phyloP scores from a whole-genome alignment of 768 basidiomycete genomes.

The Fomitopsis pulvina region DNA sequence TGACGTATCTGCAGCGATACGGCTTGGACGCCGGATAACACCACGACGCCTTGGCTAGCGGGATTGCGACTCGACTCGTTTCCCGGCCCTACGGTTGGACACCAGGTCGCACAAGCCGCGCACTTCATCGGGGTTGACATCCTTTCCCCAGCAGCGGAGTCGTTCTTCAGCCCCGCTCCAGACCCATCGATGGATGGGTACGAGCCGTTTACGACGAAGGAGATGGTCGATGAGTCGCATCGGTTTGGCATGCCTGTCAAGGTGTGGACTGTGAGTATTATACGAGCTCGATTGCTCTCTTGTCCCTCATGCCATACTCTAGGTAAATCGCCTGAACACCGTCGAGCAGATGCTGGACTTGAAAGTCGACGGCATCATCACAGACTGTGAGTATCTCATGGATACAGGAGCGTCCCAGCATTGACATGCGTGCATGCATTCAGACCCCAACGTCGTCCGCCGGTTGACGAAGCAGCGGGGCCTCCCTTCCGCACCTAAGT shows the following conservation, averaged over 20 bases:
- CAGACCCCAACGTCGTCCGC: slow-evolving; percentile 52
- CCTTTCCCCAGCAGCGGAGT: slow-evolving; percentile 52
- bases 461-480: slow-evolving; percentile 50
- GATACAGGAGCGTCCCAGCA: background rate
- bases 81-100: slow-evolving; percentile 49
- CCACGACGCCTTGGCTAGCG: slow-evolving; percentile 59
- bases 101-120: slow-evolving; percentile 64
- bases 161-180: slow-evolving; percentile 29
- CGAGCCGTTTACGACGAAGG: slow-evolving; percentile 53
- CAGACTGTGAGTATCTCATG: slow-evolving; percentile 43
- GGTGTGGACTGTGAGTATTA: slow-evolving; percentile 62
- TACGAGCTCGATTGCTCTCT: background rate
- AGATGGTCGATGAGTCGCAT: slow-evolving; percentile 66
- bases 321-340: slow-evolving; percentile 59
- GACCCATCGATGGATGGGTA: slow-evolving; percentile 41
- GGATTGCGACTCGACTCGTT: slow-evolving; percentile 60
- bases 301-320: background rate
- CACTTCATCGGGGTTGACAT: slow-evolving; percentile 55
- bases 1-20: slow-evolving; percentile 28
- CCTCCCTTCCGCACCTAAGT: slow-evolving; percentile 46
- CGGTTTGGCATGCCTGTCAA: slow-evolving; percentile 54
- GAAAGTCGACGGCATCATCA: slow-evolving; percentile 73
- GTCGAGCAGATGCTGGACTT: slow-evolving; percentile 53
- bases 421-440: background rate
- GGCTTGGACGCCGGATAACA: slow-evolving; percentile 33